These are phyloP conservation scores for Botryotinia narcissicola DNA, from an alignment of 2,329 filamentous ascomycete genomes.

Conservation along the genomic window DNA sequence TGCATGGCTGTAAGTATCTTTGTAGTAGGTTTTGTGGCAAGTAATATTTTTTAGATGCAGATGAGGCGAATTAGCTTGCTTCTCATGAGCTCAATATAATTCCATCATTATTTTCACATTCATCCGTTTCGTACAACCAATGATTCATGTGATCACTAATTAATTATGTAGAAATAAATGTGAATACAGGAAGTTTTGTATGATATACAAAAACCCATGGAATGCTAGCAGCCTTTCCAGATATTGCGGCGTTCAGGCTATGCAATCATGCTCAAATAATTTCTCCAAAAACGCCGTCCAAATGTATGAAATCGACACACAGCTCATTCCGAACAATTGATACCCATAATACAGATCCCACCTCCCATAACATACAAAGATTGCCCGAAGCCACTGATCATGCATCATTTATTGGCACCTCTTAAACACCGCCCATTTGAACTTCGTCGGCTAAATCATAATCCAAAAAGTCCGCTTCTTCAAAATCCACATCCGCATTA, in stretches of 20 bases:
- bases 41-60: constrained; percentile 3
- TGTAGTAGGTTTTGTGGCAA: not conserved
- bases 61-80: not conserved
- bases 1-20: not conserved
- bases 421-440: constrained; percentile 37
- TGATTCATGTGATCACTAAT: not conserved
- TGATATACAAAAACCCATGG: not conserved
- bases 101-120: not conserved
- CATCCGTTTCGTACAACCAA: not conserved
- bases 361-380: not conserved
- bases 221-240: not conserved
- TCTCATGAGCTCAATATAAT: not conserved
- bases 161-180: not conserved
- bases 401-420: not conserved
- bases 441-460: constrained; percentile 35
- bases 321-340: not conserved
- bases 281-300: constrained; percentile 4
- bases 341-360: not conserved
- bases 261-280: not conserved
- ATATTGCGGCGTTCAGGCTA: not conserved
- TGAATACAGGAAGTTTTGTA: not conserved
- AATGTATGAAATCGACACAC: not conserved
- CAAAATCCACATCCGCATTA: constrained; percentile 55
- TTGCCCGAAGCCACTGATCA: not conserved
- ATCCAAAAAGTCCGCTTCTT: constrained; percentile 65